Conservation (phyloP, 768 basidiomycete species). For the Auricularia sp. region DNA sequence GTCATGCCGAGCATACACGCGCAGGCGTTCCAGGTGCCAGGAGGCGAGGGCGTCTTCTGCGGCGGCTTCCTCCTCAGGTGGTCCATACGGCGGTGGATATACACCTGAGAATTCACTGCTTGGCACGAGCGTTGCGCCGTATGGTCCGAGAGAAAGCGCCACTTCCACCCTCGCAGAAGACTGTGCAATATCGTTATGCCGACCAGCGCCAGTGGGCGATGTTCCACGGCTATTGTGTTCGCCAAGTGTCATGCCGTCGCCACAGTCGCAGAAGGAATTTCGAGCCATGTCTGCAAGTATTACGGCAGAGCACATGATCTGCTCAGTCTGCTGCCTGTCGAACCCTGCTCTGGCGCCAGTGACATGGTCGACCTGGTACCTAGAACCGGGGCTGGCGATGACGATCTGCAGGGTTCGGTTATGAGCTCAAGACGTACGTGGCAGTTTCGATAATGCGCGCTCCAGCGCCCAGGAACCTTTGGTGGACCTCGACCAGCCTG, state of each 20-base stretch:
- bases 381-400: conserved; percentile 16
- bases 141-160: conserved; percentile 65
- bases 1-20: conserved; percentile 37
- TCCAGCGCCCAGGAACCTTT: conserved; percentile 54
- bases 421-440: conserved; percentile 36
- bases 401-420: not conserved
- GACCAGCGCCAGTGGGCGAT: conserved; percentile 5
- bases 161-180: conserved; percentile 27
- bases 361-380: conserved; percentile 54
- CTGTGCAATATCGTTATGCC: not conserved
- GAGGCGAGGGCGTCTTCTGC: conserved; percentile 42
- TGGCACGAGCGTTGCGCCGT: conserved; percentile 53
- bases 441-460: conserved; percentile 56
- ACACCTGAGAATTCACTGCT: conserved; percentile 59
- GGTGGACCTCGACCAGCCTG: conserved; percentile 46
- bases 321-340: conserved; percentile 27
- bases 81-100: conserved; percentile 68
- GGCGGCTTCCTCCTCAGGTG: conserved; percentile 21
- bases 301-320: conserved; percentile 45
- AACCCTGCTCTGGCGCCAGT: conserved; percentile 47
- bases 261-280: not conserved
- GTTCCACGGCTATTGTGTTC: not conserved
- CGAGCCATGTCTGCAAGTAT: conserved; percentile 40
- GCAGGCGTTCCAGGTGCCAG: conserved; percentile 57
- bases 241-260: not conserved